Evolutionary conservation across 2,329 filamentous ascomycete genomes (phyloP).

Genomic region (Pseudogymnoascus verrucosus): DNA sequence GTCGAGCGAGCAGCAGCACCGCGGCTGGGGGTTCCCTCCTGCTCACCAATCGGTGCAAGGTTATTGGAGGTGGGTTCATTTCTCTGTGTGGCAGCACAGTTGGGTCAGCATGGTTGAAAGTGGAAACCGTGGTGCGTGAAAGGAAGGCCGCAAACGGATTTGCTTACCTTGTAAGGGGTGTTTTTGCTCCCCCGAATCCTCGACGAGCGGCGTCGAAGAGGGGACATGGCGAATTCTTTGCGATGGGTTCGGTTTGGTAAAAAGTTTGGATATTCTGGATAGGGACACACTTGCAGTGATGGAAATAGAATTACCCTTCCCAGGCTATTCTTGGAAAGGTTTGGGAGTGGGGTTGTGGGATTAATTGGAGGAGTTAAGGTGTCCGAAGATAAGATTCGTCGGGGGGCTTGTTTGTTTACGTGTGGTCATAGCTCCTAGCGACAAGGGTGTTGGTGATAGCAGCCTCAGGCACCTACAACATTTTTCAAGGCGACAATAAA

Average conservation of each 20-base stretch:
- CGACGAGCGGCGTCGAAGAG: slow-evolving; percentile 26
- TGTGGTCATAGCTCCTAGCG: slow-evolving; percentile 9
- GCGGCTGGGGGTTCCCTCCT: slow-evolving; percentile 21
- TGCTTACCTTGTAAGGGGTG: slow-evolving; percentile 26
- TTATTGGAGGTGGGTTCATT: slow-evolving; percentile 9
- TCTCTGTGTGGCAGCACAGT: slow-evolving; percentile 11
- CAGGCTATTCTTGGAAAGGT: neutral
- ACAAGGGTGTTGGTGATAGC: neutral
- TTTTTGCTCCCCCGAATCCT: slow-evolving; percentile 23
- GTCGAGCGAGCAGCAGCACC: slow-evolving; percentile 16
- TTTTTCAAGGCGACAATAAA: neutral
- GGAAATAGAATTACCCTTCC: neutral
- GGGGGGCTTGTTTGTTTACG: slow-evolving; percentile 8
- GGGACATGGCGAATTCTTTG: slow-evolving; percentile 6
- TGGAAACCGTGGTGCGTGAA: neutral
- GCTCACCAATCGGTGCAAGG: slow-evolving; percentile 24
- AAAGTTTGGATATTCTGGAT: neutral
- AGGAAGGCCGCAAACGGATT: slow-evolving; percentile 1
- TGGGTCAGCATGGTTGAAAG: neutral
- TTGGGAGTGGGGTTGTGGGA: slow-evolving; percentile 20
- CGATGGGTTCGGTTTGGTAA: neutral
- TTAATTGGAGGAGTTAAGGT: neutral
- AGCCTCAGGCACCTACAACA: neutral
- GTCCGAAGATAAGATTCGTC: neutral
- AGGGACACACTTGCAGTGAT: neutral